Conservation (phyloP, 1,139 yeast species). For the Scheffersomyces titani region DNA sequence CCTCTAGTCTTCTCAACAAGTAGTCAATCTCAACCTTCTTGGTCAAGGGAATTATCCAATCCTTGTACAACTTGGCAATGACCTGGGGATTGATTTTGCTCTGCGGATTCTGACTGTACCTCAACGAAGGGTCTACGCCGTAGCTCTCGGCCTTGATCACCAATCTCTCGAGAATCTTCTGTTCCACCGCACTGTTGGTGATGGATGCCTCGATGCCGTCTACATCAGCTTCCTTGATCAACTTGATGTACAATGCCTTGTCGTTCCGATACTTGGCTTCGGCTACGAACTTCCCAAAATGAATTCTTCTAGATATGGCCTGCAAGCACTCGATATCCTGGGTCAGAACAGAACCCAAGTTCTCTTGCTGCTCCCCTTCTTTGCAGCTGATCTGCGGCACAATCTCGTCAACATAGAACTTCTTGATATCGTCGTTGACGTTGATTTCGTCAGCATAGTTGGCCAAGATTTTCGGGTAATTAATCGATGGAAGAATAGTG, state of each 20-base stretch:
- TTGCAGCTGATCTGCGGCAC: conserved; percentile 73
- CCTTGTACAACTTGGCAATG: conserved; percentile 80
- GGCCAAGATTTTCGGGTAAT: conserved; percentile 80
- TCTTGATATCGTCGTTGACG: conserved; percentile 69
- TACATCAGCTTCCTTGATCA: conserved; percentile 67
- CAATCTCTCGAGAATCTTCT: conserved; percentile 75
- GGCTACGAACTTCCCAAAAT: conserved; percentile 96
- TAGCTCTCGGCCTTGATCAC: conserved; percentile 79
- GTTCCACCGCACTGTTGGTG: conserved; percentile 86
- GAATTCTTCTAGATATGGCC: conserved; percentile 89
- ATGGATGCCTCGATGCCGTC: conserved; percentile 78
- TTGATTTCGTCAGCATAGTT: conserved; percentile 71
- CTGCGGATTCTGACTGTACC: conserved; percentile 65
- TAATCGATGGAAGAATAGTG: conserved; percentile 75
- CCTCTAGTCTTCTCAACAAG: conserved; percentile 78
- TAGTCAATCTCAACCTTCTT: conserved; percentile 94
- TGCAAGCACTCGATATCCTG: conserved; percentile 87
- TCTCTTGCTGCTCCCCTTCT: conserved; percentile 78
- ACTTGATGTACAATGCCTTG: conserved; percentile 57
- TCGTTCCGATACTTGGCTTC: conserved; percentile 85
- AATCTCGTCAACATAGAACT: conserved; percentile 66
- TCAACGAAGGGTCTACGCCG: conserved; percentile 84
- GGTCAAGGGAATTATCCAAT: conserved; percentile 88
- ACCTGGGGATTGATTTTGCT: conserved; percentile 80
- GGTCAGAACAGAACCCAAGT: conserved; percentile 82